A percentile compares a stretch with the other conserved stretches of the same genome.
phyloP scores from a whole-genome alignment of 371 early-diverging fungal genomes.

The Gilbertella persicaria region DNA sequence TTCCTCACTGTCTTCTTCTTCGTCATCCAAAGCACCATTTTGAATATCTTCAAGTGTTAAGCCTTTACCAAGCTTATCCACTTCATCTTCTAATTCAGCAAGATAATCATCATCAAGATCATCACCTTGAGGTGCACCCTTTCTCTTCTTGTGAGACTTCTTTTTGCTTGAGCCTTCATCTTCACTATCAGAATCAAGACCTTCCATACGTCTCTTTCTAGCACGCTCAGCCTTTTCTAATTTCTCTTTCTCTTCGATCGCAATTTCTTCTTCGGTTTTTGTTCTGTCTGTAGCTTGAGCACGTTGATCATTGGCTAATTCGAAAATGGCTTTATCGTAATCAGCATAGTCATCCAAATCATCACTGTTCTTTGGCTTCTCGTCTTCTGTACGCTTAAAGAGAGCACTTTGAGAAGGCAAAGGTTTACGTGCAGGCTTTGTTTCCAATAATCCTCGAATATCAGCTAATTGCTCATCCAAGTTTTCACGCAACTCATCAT shows the following conservation, averaged over 20 bases:
- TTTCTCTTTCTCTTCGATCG: slow-evolving; percentile 78
- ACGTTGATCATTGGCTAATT: slow-evolving; percentile 80
- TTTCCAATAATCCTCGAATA: slow-evolving; percentile 72
- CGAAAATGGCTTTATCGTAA: slow-evolving; percentile 82
- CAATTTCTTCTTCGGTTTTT: slow-evolving; percentile 94
- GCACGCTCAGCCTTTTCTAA: slow-evolving; percentile 86
- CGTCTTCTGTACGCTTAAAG: slow-evolving; percentile 37
- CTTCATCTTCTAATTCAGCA: slow-evolving; percentile 46
- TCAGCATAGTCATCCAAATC: slow-evolving; percentile 47
- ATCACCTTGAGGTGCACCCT: slow-evolving; percentile 71
- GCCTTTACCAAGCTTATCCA: slow-evolving; percentile 43
- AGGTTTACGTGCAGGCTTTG: slow-evolving; percentile 40
- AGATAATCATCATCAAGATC: slow-evolving; percentile 82
- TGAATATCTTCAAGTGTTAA: slow-evolving; percentile 54
- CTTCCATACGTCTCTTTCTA: slow-evolving; percentile 87
- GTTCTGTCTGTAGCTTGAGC: slow-evolving; percentile 88
- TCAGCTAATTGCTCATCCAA: slow-evolving; percentile 88
- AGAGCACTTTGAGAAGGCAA: slow-evolving; percentile 47
- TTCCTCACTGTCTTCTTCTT: slow-evolving; percentile 32
- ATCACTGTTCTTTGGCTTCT: slow-evolving; percentile 15
- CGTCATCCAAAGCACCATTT: slow-evolving; percentile 39
- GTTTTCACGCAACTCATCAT: slow-evolving; percentile 74
- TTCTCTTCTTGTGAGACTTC: slow-evolving; percentile 42
- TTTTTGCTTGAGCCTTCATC: slow-evolving; percentile 55
- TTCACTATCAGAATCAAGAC: slow-evolving; percentile 69